phyloP scores from a whole-genome alignment of 164 flowering plant genomes.

The Malania oleifera region DNA sequence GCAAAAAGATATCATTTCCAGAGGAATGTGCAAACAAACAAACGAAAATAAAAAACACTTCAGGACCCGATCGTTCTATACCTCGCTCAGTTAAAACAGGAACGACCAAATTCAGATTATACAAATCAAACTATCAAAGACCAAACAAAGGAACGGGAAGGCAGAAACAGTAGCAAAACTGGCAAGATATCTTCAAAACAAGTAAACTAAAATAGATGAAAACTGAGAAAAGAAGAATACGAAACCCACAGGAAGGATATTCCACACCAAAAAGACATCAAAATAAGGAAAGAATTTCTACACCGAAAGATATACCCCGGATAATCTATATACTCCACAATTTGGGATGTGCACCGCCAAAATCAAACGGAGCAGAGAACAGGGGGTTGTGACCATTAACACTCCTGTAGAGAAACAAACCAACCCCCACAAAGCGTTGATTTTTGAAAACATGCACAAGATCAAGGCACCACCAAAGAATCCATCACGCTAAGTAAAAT shows the following conservation, averaged over 20 bases:
- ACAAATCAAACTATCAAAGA: constrained; percentile 4
- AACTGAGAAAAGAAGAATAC: constrained; percentile 28
- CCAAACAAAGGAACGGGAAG: neutral
- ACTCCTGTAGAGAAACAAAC: constrained; percentile 4
- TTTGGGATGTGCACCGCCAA: constrained; percentile 12
- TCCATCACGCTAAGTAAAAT: constrained; percentile 10
- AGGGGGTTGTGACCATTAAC: neutral
- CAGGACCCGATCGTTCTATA: neutral
- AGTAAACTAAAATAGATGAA: constrained; percentile 14
- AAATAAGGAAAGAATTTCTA: constrained; percentile 26
- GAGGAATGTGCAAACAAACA: too few relatives aligned
- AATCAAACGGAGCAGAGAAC: constrained; percentile 16
- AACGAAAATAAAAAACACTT: neutral
- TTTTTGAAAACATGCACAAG: constrained; percentile 4
- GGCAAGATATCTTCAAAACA: neutral
- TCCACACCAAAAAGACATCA: constrained; percentile 24
- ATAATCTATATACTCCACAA: constrained; percentile 5
- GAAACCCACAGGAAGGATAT: constrained; percentile 26
- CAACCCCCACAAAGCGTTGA: constrained; percentile 2
- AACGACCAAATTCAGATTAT: neutral
- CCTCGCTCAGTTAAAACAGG: neutral
- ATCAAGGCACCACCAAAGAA: constrained; percentile 13
- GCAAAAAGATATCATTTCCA: too few relatives aligned
- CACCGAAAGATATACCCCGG: constrained; percentile 18
- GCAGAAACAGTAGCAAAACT: constrained; percentile 2